These are phyloP conservation scores for Alternaria triticimaculans DNA, from an alignment of 2,329 filamentous ascomycete species.

Conservation along the genomic window DNA sequence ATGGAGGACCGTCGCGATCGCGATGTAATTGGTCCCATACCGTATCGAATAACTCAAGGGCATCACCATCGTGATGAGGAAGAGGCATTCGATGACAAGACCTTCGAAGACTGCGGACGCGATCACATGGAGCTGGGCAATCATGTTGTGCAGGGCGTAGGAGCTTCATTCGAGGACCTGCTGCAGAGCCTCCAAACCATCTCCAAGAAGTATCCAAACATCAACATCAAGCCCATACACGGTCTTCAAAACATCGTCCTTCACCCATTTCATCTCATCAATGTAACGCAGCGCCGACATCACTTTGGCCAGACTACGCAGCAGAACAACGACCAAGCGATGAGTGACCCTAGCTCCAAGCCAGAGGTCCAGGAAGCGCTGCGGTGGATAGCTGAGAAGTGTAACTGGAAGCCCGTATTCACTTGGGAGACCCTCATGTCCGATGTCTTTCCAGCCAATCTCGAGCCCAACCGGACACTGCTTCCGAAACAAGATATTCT, in stretches of 20 bases:
- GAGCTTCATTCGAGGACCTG: slow-evolving; percentile 42
- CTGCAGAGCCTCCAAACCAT: slow-evolving; percentile 41
- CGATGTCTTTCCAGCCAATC: slow-evolving; percentile 46
- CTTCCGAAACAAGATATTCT: slow-evolving; percentile 42
- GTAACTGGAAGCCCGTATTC: slow-evolving; percentile 43
- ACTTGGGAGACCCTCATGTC: slow-evolving; percentile 47
- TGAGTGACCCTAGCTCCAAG: slow-evolving; percentile 36
- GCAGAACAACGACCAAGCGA: slow-evolving; percentile 18
- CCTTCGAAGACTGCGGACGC: slow-evolving; percentile 39
- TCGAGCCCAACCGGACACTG: slow-evolving; percentile 36
- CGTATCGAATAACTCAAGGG: slow-evolving; percentile 43
- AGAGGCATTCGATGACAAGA: slow-evolving; percentile 45
- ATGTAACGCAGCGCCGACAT: slow-evolving; percentile 39
- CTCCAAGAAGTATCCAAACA: slow-evolving; percentile 39
- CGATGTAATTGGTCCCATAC: slow-evolving; percentile 42
- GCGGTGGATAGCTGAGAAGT: slow-evolving; percentile 41
- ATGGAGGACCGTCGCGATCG: slow-evolving; percentile 46
- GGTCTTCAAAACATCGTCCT: slow-evolving; percentile 37
- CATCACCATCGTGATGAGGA: slow-evolving; percentile 45
- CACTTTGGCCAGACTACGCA: slow-evolving; percentile 27
- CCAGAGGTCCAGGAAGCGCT: slow-evolving; percentile 43
- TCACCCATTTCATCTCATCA: slow-evolving; percentile 46
- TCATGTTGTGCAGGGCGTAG: slow-evolving; percentile 43
- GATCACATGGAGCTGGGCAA: slow-evolving; percentile 45
- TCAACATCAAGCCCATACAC: slow-evolving; percentile 41